Evolutionary conservation across 768 basidiomycete genomes (phyloP), one percentile per base, ranked within the genome.

Genomic region (Mycena capillaripes): DNA sequence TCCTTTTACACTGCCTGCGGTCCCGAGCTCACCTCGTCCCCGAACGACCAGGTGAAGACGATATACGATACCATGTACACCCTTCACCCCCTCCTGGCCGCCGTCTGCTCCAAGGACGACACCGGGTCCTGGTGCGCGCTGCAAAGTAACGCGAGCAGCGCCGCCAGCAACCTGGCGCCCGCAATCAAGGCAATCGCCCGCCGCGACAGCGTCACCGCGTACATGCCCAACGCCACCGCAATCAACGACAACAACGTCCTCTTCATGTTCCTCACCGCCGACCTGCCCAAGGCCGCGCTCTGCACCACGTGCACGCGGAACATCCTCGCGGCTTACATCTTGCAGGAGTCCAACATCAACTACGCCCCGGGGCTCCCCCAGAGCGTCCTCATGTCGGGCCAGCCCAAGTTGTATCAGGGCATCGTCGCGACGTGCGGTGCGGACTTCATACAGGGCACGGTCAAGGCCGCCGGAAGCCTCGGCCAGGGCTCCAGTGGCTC

Each of bases 271-370:
- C 87, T 94, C 78, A 79, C 86, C 32, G 85, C 93, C 53, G 72
- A 76, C 71, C 82, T 89, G 78, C 42, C 87, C 30, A 80, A 85
- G n/a, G 75, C 81, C 30, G 62, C 81, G 27, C 91, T 98, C 52
- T 98, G 97, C 91, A 91, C 87, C 2, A 76, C 91, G 17, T 99
- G 97, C 91, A 91, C 95, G 16, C 90, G 93, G 79, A 88, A 88
- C 73, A 84, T 97, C 79, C 79, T 99, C 75, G 89, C 90, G 2
- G 75, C 90, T 11, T 99, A 95, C 88, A 91, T 95, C 81, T 81
- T 84, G 67, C 97, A 89, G 81, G 94, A 97, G 83, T 88, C 90
- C 48, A 80, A 81, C 66, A 82, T 85, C 52, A 93, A 93, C 1
- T 98, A 96, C 81, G 94, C 88, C 10, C 89, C 93, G 32, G 96